phyloP scores from a whole-genome alignment of 768 basidiomycete species.

The Mycena filopes region DNA sequence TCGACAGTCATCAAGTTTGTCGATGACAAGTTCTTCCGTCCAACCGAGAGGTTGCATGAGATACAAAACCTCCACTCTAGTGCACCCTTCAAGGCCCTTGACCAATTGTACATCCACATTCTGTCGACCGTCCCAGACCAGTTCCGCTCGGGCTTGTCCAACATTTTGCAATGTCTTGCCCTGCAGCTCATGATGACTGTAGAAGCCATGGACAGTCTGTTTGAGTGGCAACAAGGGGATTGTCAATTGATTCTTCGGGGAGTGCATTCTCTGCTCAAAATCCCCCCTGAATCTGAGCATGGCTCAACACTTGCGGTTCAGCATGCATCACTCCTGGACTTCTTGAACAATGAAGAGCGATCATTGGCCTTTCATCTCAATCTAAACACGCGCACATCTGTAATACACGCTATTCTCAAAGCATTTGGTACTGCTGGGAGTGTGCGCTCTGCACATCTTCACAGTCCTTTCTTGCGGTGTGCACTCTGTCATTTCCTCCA shows the following conservation, averaged over 20 bases:
- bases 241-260: background rate
- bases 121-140: too few species aligned
- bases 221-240: background rate
- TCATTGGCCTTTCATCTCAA: background rate
- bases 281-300: background rate
- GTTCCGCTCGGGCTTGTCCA: too few species aligned
- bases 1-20: background rate
- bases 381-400: background rate
- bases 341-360: background rate
- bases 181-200: too few species aligned
- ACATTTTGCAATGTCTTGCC: too few species aligned
- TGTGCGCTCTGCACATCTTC: background rate
- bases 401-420: background rate
- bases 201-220: background rate
- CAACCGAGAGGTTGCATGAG: background rate
- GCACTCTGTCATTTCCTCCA: background rate
- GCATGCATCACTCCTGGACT: background rate
- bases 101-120: too few species aligned
- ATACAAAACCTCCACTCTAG: background rate
- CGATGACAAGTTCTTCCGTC: background rate
- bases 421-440: background rate
- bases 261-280: background rate
- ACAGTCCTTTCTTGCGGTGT: background rate
- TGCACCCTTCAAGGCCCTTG: too few species aligned
- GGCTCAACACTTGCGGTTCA: background rate